phyloP scores from a whole-genome alignment of 2,329 filamentous ascomycete species.

The Aquanectria penicillioides region DNA sequence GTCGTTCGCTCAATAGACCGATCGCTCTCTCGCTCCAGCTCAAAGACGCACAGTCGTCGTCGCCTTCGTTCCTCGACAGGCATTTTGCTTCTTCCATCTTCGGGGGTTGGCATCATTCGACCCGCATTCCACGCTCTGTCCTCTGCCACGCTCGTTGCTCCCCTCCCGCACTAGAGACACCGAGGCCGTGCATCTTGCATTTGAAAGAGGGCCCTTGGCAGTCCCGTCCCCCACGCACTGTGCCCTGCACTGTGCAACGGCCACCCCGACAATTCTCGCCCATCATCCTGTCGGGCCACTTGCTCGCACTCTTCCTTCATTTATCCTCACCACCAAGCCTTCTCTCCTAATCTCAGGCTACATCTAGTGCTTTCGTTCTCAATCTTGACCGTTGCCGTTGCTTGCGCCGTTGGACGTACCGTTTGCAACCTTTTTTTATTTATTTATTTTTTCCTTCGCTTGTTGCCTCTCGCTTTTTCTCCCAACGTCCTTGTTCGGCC shows the following conservation, averaged over 20 bases:
- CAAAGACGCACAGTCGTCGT: slow-evolving; percentile 1
- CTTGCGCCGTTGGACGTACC: slow-evolving; percentile 23
- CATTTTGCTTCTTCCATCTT: not conserved
- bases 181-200: slow-evolving; percentile 36
- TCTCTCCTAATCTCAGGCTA: slow-evolving; percentile 36
- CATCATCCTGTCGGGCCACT: slow-evolving; percentile 32
- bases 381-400: slow-evolving; percentile 26
- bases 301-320: slow-evolving; percentile 32
- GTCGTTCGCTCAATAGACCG: slow-evolving; percentile 8
- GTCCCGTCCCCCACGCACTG: slow-evolving; percentile 26
- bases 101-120: slow-evolving; percentile 10
- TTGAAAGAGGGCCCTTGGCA: slow-evolving; percentile 21
- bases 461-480: slow-evolving; percentile 32
- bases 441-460: slow-evolving; percentile 20
- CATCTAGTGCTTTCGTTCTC: slow-evolving; percentile 35
- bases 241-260: slow-evolving; percentile 37
- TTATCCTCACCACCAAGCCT: slow-evolving; percentile 41
- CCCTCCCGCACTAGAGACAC: slow-evolving; percentile 21
- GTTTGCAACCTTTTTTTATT: slow-evolving; percentile 16
- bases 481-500: slow-evolving; percentile 35
- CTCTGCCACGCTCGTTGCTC: slow-evolving; percentile 18
- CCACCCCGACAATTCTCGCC: slow-evolving; percentile 16
- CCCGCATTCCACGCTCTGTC: slow-evolving; percentile 28
- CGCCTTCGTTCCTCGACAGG: slow-evolving; percentile 12
- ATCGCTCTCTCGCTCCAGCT: not conserved